Base-by-base conservation (phyloP, 805 yeast species). In the Saturnispora sanitii region DNA sequence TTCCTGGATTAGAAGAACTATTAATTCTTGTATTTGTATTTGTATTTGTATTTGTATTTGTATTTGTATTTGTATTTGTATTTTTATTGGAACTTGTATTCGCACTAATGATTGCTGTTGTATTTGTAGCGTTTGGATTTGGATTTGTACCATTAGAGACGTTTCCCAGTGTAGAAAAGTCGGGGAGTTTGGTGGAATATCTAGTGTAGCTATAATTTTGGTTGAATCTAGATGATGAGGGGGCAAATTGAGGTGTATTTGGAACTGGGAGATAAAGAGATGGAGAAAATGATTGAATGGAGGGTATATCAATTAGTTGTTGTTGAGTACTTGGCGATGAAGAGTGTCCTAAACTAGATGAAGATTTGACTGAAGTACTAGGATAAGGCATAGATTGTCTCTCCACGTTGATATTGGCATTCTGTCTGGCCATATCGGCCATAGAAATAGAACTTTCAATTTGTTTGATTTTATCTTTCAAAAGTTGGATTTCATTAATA, bases 381-480 rank as follows among this genome's bases (percentile, higher is more conserved):
- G 11, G 26, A 23, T 7, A 7, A 23, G 11, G 7, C 13, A 15
- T 5, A 27, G 5, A 27, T 15, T 27, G 29, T 5, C 15, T 6
- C 16, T 15, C 33, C 4, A 36, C 11, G 3, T 21, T 11, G 13
- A 20, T 29, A 28, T 30, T 35, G 20, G 30, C n/a, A 11, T 18
- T 26, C 16, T 34, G 37, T 20, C 16, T 23, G 3, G 38, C 21
- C 13, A 49, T 33, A 33, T 58, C 67, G 12, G 65, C 55, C 5
- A 58, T 63, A 1, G 66, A 62, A 23, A 66, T 60, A 1, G 71
- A 63, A 1, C 69, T 67, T 47, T 71, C 77, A 4, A 71, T 60
- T 47, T 67, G 67, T 39, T 60, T 65, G 30, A 71, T 66, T 42
- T 68, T 67, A 8, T 64, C 62, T 35, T 64, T 63, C 31, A 71